Evolutionary conservation across 129 eudicot genomes (phyloP), one percentile per base, ranked within the genome.

Genomic region (carrot (Daucus carota)): DNA sequence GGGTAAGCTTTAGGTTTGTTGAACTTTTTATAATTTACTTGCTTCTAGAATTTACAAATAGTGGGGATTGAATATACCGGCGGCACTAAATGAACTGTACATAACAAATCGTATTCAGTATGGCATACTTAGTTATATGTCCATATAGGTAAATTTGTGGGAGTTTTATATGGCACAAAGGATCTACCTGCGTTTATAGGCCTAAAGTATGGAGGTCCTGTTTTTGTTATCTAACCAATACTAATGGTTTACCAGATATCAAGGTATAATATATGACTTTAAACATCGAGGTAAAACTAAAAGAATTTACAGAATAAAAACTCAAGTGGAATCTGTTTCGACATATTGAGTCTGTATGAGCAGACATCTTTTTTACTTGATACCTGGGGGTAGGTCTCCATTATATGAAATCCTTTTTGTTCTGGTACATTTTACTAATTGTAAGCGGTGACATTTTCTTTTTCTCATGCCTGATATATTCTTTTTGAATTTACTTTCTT

Each of bases 1-100:
- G 96, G 90, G 99, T 95, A 78, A 86, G 87, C 47, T 67, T 44
- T 29, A 46, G 45, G 74, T 41, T 16, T 73, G 66, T 66, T 26
- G 34, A 67, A 74, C 33, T 36, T n/a, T 63, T 33, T 54, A 46
- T 47, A 42, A 0, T 44, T 24, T 43, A 32, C 76, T 1, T 65
- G 40, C 70, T 28, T 20, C 22, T 28, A 31, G 18, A 54, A 63
- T 70, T 38, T 45, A 63, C 43, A 75, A 54, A 60, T 62, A 80
- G 38, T 69, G 28, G 57, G 43, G 45, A 33, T 40, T 71, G 54
- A 33, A 38, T 72, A 17, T 42, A 71, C 48, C 18, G 10, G 8
- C 50, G 40, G 18, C 18, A 24, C 18, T 22, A 16, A 40, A 42
- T 13, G 26, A 72, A 36, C 31, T 73, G 44, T 47, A 48, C 47